Base-by-base conservation (phyloP, 2,329 filamentous ascomycete genomes). In the Grosmannia huntii region DNA sequence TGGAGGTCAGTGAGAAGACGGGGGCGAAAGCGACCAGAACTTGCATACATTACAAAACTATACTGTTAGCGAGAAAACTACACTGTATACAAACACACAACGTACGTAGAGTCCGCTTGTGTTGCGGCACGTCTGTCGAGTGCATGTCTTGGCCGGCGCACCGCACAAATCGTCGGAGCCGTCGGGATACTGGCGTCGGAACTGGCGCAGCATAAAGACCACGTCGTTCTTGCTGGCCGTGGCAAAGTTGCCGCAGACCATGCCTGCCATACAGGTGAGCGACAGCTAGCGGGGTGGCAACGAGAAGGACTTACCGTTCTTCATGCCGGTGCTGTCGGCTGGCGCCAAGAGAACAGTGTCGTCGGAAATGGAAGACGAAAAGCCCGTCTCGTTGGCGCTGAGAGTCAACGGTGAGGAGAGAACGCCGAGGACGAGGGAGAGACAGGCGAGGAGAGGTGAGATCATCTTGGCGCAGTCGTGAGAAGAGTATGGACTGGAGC, bases 61-160 rank as follows among this genome's bases (percentile, higher is more conserved):
- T 31, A 23, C 12, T 1, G 38, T 55, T n/a, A 55, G 53, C 52
- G 12, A 53, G 16, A 53, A 2, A 57, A 48, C 56, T 57, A 25
- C 21, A 23, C 12, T 1, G 38, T 55, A 53, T 4, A 53, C 23
- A 4, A 5, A 50, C 14, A 31, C 25, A 19, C 23, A 12, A 57
- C 58, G 16, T 31, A 60, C 52, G 33, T 60, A 60, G 12, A 60
- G 55, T 10, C 52, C 59, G 9, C 51, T 60, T 12, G 59, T 60
- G 28, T 60, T 60, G 6, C 44, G 27, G 28, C 59, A 60, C 27
- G 51, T 51, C 16, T 52, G 55, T 9, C 59, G 51, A 1, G 48
- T 57, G 48, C 59, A 60, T 2, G 48, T 57, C 25, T 21, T 21
- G 9, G 23, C 56, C 1, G 56, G 52, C 4, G 54, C 53, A 12